Evolutionary conservation across 306 rosid genomes (phyloP).

Genomic region (Cyamopsis tetragonoloba): DNA sequence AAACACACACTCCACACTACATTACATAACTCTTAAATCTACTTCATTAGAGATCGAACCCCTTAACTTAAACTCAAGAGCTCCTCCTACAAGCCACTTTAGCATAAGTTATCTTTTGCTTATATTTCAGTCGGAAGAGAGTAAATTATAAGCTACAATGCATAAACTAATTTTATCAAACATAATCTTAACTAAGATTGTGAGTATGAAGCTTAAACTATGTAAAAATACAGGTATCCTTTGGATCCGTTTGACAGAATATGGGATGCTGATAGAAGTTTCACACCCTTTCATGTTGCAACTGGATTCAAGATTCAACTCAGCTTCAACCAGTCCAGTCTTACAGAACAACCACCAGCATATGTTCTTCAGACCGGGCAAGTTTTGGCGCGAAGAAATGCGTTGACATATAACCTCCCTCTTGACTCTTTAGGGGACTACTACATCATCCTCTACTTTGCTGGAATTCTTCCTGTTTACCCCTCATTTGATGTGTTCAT

Average conservation of each 20-base stretch:
- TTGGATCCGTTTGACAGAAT: constrained; percentile 71
- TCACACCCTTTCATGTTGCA: constrained; percentile 62
- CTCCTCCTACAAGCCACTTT: no score
- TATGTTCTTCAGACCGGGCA: constrained; percentile 68
- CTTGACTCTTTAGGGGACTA: constrained; percentile 61
- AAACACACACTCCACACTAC: no score
- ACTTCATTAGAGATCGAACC: no score
- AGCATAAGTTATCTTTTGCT: no score
- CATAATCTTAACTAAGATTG: no score
- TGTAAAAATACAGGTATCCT: constrained; percentile 66
- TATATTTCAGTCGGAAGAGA: no score
- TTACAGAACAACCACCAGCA: constrained; percentile 57
- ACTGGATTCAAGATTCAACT: constrained; percentile 51
- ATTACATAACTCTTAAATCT: no score
- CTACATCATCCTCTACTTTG: constrained; percentile 80
- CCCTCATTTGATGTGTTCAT: constrained; percentile 69
- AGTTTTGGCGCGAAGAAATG: constrained; percentile 58
- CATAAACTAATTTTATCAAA: no score
- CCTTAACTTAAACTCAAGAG: no score
- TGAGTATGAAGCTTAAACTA: neutral
- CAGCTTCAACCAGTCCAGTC: constrained; percentile 38
- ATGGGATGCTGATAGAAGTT: constrained; percentile 70
- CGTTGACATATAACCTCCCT: constrained; percentile 59
- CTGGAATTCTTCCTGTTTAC: constrained; percentile 73
- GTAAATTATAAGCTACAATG: no score